Percentiles rank a stretch among this genome's conserved stretches.
Conservation (phyloP, 78 protist genomes). For the Dictyostelium intermedium region DNA sequence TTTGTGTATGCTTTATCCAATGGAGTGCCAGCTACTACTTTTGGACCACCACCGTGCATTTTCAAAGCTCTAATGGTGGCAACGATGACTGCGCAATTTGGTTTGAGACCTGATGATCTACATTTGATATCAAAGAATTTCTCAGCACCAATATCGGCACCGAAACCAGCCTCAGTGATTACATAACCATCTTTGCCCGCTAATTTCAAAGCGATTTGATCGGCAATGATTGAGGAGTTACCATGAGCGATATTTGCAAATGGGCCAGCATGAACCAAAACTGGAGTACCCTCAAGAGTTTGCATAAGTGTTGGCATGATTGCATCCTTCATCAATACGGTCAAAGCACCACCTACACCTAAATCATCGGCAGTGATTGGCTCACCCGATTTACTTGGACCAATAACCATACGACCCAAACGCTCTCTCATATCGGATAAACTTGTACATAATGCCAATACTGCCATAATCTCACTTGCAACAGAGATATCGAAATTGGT, state of each 20-base stretch:
- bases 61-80: slow-evolving; percentile 97
- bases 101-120: slow-evolving; percentile 88
- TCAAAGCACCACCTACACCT: slow-evolving; percentile 97
- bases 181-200: slow-evolving; percentile 96
- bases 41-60: slow-evolving; percentile 96
- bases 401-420: slow-evolving; percentile 88
- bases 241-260: slow-evolving; percentile 99
- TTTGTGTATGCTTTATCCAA: slow-evolving; percentile 65
- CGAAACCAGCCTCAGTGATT: slow-evolving; percentile 98
- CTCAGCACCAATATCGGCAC: slow-evolving; percentile 96
- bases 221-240: slow-evolving; percentile 96
- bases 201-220: slow-evolving; percentile 94
- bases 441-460: slow-evolving; percentile 91
- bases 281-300: slow-evolving; percentile 93
- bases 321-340: slow-evolving; percentile 95
- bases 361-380: slow-evolving; percentile 97
- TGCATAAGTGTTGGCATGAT: slow-evolving; percentile 99
- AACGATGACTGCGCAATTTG: slow-evolving; percentile 94
- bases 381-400: slow-evolving; percentile 67
- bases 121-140: slow-evolving; percentile 98
- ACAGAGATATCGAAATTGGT: slow-evolving; percentile 97
- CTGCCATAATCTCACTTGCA: slow-evolving; percentile 98
- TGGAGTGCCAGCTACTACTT: slow-evolving; percentile 89
- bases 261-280: slow-evolving; percentile 99
- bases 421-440: slow-evolving; percentile 91